phyloP scores from a whole-genome alignment of 2,329 filamentous ascomycete species.

The Ceratocystis papillata region DNA sequence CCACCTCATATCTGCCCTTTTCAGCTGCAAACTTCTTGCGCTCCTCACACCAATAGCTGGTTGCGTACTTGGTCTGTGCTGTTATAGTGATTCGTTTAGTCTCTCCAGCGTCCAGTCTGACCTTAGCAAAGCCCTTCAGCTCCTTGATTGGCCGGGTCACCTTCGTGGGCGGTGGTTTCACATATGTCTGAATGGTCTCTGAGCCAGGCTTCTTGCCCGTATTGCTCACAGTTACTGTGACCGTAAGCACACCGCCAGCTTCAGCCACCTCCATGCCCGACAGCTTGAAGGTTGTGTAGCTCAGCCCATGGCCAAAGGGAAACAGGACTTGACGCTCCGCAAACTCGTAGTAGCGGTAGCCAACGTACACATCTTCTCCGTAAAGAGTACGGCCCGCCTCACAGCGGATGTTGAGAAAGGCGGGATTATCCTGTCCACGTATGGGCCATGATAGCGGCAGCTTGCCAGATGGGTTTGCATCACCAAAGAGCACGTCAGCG shows the following conservation, averaged over 20 bases:
- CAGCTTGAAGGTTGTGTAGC: constrained; percentile 59
- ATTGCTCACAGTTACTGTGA: constrained; percentile 48
- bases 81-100: constrained; percentile 46
- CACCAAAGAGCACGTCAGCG: constrained; percentile 65
- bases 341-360: constrained; percentile 71
- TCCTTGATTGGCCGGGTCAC: constrained; percentile 51
- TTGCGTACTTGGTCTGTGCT: constrained; percentile 52
- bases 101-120: constrained; percentile 50
- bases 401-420: constrained; percentile 61
- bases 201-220: constrained; percentile 44
- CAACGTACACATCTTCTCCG: constrained; percentile 70
- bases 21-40: constrained; percentile 55
- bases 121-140: constrained; percentile 55
- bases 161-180: constrained; percentile 40
- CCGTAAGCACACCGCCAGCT: constrained; percentile 53
- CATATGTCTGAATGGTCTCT: constrained; percentile 49
- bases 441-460: constrained; percentile 64
- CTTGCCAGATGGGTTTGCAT: constrained; percentile 63
- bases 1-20: constrained; percentile 52
- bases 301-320: constrained; percentile 69
- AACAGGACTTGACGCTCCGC: constrained; percentile 56
- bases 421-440: constrained; percentile 54
- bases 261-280: constrained; percentile 39
- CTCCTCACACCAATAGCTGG: constrained; percentile 61
- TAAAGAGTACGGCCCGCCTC: constrained; percentile 64